Evolutionary conservation across 2,329 filamentous ascomycete genomes (phyloP), one percentile per base, ranked within the genome.

Genomic region (Trichoderma endophyticum): DNA sequence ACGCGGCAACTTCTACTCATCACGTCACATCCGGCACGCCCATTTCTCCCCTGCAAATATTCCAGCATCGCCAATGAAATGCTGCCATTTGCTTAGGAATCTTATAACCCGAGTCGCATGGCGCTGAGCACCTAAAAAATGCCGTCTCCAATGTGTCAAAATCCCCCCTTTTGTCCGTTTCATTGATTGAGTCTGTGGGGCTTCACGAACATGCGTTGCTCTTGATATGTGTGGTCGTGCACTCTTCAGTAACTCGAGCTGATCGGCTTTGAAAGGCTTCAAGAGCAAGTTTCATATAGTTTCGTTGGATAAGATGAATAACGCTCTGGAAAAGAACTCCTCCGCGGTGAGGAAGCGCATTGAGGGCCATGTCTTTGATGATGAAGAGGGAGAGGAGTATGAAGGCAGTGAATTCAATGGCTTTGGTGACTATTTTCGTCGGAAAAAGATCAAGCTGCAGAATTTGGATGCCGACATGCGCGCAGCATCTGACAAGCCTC

Each of bases 391-490:
- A 71, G 95, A 98, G 72, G 97, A 99, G 80, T 99, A 99, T 80
- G 90, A 91, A 72, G 89, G 86, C 2, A 98, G 94, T 74, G 89
- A 88, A 67, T 99, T 98, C 81, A 93, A 94, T 30, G 95, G 95
- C 9, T 97, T 98, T 77, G 83, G 86, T 28, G 95, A 98, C 78
- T 99, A 98, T 81, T 97, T 98, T 80, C 88, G 95, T 64, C 91
- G 95, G 71, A 99, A 99, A 85, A 98, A 97, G 86, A 90, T 97
- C 81, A 99, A 99, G 80, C 87, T 99, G 4, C 96, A 98, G 81
- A 99, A 99, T 78, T 88, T 96, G 34, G 96, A 99, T 82, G 91
- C 90, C 9, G 89, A 97, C 69, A 85, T 97, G 59, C 91, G 95
- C 72, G 87, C 92, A 36, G 84, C 89, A 4, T 82, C 84, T 0